Evolutionary conservation across 2,329 filamentous ascomycete species (phyloP), one percentile per base, ranked within the genome.

Genomic region (Colletotrichum filicis): DNA sequence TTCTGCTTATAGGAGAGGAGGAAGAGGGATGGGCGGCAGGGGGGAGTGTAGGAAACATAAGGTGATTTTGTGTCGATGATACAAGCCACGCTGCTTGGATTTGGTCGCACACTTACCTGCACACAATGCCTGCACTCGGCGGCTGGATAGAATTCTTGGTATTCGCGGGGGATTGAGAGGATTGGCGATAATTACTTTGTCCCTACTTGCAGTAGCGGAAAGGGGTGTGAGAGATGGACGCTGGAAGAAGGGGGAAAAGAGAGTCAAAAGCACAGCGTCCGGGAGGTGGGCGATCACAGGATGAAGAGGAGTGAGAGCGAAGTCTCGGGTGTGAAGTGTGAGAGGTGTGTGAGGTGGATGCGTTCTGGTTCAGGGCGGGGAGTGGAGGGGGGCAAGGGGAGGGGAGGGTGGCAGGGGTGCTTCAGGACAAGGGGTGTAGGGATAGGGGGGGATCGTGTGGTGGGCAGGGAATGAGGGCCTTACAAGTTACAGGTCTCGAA

Each of bases 1-100:
- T 22, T 22, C 19, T 49, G 19, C 42, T 22, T 37, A 37, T 16
- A 19, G 49, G 19, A 9, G 46, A 35, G 24, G 60, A 74, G 74
- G 70, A 74, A 70, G 68, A 73, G 66, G 32, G 62, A 56, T 42
- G 49, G 24, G 32, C 32, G 49, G 77, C 76, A 77, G 76, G 76
- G 76, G 42, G 73, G 76, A 77, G 76, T 82, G 80, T 81, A 78
- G 78, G 80, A 83, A 82, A 57, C 56, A 72, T 74, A 58, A 62
- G 37, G 68, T 32, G 68, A 67, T 66, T 63, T 74, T 68, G 68
- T 67, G 84, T 77, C 82, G 84, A 85, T 85, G 83, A 85, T 85
- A 85, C 84, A 79, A 35, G 57, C 55, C 28, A 57, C 30, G n/a
- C 37, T 42, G 37, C 37, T 42, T n/a, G 26, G 26, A n/a, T 8